phyloP scores from a whole-genome alignment of 257 asterid genomes.

The Plantago elongata region DNA sequence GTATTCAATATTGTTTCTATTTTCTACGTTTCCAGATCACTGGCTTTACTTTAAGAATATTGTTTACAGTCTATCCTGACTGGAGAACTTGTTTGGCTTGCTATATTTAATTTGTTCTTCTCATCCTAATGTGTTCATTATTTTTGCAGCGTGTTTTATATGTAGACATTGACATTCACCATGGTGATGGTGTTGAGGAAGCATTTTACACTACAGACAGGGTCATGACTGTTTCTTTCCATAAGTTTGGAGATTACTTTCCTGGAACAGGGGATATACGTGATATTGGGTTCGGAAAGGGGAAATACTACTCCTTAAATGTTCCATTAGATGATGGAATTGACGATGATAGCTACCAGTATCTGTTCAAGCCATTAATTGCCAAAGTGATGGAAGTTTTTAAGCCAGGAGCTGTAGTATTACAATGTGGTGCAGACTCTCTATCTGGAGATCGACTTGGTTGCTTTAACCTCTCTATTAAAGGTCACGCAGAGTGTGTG shows the following conservation, averaged over 20 bases:
- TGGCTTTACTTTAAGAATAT: background rate
- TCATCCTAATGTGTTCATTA: background rate
- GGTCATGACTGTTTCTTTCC: slow-evolving; percentile 66
- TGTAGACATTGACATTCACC: slow-evolving; percentile 62
- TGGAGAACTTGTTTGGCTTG: slow-evolving; percentile 1
- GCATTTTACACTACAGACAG: slow-evolving; percentile 67
- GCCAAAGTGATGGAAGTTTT: slow-evolving; percentile 59
- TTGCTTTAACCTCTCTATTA: slow-evolving; percentile 59
- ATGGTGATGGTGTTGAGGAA: slow-evolving; percentile 66
- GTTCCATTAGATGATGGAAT: slow-evolving; percentile 65
- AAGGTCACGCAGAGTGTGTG: slow-evolving; percentile 65
- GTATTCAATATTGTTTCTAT: no score
- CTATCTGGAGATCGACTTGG: slow-evolving; percentile 62
- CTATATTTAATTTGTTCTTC: background rate
- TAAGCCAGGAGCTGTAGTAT: slow-evolving; percentile 56
- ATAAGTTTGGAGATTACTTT: slow-evolving; percentile 62
- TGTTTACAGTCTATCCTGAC: slow-evolving; percentile 12
- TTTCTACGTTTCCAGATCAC: no score
- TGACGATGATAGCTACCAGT: slow-evolving; percentile 59
- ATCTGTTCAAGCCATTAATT: slow-evolving; percentile 56
- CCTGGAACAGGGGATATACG: slow-evolving; percentile 67
- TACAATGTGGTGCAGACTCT: slow-evolving; percentile 68
- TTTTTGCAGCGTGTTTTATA: slow-evolving; percentile 54
- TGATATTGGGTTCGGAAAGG: slow-evolving; percentile 54
- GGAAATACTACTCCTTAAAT: slow-evolving; percentile 57